Conservation (phyloP, 352 stramenopile species). For the Pythium myriotylum region DNA sequence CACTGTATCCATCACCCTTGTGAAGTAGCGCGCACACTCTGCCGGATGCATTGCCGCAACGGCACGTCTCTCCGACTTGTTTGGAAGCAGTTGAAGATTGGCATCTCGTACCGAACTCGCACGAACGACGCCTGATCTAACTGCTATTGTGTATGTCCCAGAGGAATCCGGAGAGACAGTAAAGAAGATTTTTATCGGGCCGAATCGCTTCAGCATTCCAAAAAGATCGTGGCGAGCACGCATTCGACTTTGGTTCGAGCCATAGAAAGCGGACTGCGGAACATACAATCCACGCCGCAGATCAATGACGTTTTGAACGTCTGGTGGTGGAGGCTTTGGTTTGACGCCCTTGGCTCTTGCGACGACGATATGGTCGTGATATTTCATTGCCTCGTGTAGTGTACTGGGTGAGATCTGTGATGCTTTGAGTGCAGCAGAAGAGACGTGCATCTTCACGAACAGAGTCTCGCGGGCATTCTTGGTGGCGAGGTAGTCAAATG, state of each 20-base stretch:
- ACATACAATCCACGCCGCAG: conserved; percentile 22
- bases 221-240: conserved; percentile 30
- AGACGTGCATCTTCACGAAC: conserved; percentile 29
- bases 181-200: conserved; percentile 29
- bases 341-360: conserved; percentile 1
- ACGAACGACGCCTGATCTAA: background rate
- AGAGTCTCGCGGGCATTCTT: conserved; percentile 21
- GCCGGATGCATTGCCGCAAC: conserved; percentile 16
- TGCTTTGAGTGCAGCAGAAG: conserved; percentile 17
- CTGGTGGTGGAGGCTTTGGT: conserved; percentile 1
- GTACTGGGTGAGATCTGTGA: conserved; percentile 6
- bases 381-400: conserved; percentile 22
- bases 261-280: conserved; percentile 21
- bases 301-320: conserved; percentile 22
- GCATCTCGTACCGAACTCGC: background rate
- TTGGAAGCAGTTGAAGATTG: conserved; percentile 16
- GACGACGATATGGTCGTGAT: conserved; percentile 16
- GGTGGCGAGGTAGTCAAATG: conserved; percentile 24
- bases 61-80: conserved; percentile 7
- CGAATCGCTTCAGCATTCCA: conserved; percentile 30
- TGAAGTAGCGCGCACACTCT: conserved; percentile 27
- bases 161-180: conserved; percentile 23
- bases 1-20: conserved; percentile 16
- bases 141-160: conserved; percentile 19
- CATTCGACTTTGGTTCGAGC: conserved; percentile 30